Percentiles rank a stretch among this genome's conserved stretches.
Evolutionary conservation across 1,284 basidiomycete species (phyloP).

Genomic region (Microbotryum scabiosae): DNA sequence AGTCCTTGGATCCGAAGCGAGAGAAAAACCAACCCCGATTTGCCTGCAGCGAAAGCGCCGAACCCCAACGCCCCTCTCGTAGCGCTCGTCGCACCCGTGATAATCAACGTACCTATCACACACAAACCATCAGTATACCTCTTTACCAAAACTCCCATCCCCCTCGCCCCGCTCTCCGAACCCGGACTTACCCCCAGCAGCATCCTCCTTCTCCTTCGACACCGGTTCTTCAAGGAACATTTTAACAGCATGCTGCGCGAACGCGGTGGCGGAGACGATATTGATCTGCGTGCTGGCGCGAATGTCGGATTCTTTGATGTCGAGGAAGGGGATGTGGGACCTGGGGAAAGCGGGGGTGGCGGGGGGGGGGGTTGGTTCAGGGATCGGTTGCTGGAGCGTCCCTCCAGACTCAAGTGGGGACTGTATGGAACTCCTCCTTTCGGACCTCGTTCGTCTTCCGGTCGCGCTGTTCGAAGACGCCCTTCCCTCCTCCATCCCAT

Average conservation of each 20-base stretch:
- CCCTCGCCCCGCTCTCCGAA: too few relatives aligned
- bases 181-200: too few relatives aligned
- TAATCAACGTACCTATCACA: constrained; percentile 54
- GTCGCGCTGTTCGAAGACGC: too few relatives aligned
- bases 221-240: constrained; percentile 52
- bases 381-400: neutral
- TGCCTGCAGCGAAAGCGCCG: constrained; percentile 59
- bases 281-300: constrained; percentile 47
- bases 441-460: too few relatives aligned
- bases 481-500: too few relatives aligned
- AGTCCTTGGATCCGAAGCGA: too few relatives aligned
- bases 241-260: constrained; percentile 55
- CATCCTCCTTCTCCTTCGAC: too few relatives aligned
- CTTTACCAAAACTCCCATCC: too few relatives aligned
- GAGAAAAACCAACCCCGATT: constrained; percentile 35
- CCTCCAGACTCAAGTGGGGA: too few relatives aligned
- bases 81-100: constrained; percentile 67
- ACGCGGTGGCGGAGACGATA: constrained; percentile 57
- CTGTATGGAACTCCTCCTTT: too few relatives aligned
- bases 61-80: constrained; percentile 57
- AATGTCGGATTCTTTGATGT: constrained; percentile 19
- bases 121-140: too few relatives aligned
- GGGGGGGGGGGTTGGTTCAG: neutral
- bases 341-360: neutral
- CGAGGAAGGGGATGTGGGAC: constrained; percentile 26